phyloP scores from a whole-genome alignment of 352 stramenopile species.

The Elongisporangium undulatum region DNA sequence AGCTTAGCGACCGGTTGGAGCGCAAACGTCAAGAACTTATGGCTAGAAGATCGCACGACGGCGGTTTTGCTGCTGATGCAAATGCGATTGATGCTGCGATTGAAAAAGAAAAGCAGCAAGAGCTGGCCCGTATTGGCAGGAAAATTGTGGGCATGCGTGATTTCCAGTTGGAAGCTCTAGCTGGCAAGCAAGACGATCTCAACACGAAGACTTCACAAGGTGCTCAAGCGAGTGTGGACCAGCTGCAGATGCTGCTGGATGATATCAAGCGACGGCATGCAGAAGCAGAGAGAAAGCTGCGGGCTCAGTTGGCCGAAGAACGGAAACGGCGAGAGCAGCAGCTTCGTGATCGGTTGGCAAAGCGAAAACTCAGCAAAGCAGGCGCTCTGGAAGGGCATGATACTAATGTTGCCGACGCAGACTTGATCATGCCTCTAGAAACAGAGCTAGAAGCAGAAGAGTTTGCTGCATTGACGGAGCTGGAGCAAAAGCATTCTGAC shows the following conservation, averaged over 20 bases:
- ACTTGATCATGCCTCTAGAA: neutral
- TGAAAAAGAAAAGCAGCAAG: neutral
- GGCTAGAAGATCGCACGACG: neutral
- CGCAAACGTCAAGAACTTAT: constrained; percentile 8
- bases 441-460: neutral
- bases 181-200: neutral
- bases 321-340: neutral
- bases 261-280: neutral
- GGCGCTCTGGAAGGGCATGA: neutral
- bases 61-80: neutral
- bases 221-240: neutral
- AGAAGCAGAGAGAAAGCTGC: neutral
- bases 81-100: neutral
- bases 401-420: neutral
- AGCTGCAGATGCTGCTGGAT: neutral
- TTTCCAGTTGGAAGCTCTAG: neutral
- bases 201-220: neutral
- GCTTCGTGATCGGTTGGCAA: neutral
- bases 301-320: neutral
- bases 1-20: constrained; percentile 20
- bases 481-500: neutral
- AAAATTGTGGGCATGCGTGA: neutral
- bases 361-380: neutral
- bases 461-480: neutral
- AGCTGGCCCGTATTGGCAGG: neutral